Percentiles rank a stretch among this genome's conserved stretches.
These are phyloP conservation scores for Pichia phayaonensis DNA, from an alignment of 805 yeast species.

Conservation along the genomic window DNA sequence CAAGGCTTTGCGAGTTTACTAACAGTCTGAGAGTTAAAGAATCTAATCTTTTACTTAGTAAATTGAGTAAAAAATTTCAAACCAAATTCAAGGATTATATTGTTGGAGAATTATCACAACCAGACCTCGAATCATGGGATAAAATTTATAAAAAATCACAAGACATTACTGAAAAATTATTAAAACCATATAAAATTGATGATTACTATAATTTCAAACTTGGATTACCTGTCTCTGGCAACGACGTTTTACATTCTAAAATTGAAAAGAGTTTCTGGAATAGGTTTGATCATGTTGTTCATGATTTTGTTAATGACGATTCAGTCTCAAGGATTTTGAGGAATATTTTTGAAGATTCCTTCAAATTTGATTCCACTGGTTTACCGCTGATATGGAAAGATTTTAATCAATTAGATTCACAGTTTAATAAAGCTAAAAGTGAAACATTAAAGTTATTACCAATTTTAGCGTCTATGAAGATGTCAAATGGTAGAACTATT, in stretches of 20 bases:
- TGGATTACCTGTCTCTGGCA: constrained; percentile 44
- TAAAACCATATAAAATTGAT: constrained; percentile 13
- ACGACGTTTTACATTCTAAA: constrained; percentile 30
- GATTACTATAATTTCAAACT: constrained; percentile 51
- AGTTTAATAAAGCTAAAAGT: constrained; percentile 53
- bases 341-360: constrained; percentile 73
- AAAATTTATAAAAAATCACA: constrained; percentile 39
- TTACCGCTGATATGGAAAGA: constrained; percentile 77
- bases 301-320: constrained; percentile 59
- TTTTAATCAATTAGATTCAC: constrained; percentile 61
- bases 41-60: constrained; percentile 34
- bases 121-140: constrained; percentile 56
- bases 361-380: constrained; percentile 77
- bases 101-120: constrained; percentile 39
- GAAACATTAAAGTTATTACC: constrained; percentile 54
- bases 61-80: constrained; percentile 39
- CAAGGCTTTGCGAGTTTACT: neutral
- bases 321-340: constrained; percentile 57
- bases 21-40: constrained; percentile 33
- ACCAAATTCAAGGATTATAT: constrained; percentile 44
- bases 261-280: constrained; percentile 59
- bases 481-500: constrained; percentile 44
- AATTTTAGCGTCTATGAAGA: constrained; percentile 46
- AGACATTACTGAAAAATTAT: neutral
- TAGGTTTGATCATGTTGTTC: constrained; percentile 47